These are phyloP conservation scores for Aphanocladium album DNA, from an alignment of 2,329 filamentous ascomycete genomes.

Conservation along the genomic window DNA sequence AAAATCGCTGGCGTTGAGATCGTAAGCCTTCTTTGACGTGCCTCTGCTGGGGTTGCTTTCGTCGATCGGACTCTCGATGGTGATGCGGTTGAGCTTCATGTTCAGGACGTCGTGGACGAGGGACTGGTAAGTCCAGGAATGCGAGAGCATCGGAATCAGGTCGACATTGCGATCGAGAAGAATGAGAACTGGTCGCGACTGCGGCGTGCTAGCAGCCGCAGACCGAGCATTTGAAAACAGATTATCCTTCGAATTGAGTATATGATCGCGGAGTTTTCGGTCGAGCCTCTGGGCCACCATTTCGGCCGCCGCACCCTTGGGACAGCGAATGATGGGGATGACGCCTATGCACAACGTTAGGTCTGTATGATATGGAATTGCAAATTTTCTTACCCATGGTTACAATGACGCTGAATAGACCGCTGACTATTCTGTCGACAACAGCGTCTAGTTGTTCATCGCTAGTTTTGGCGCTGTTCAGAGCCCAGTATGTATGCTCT, in stretches of 20 bases:
- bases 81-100: constrained; percentile 80
- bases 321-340: constrained; percentile 92
- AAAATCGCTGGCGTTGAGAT: constrained; percentile 84
- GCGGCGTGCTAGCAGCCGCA: constrained; percentile 54
- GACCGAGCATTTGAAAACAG: constrained; percentile 73
- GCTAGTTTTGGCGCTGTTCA: constrained; percentile 87
- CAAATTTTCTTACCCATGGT: constrained; percentile 69
- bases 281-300: constrained; percentile 93
- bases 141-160: constrained; percentile 95
- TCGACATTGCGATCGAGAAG: constrained; percentile 95
- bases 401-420: constrained; percentile 96
- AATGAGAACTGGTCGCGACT: constrained; percentile 81
- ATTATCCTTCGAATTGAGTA: constrained; percentile 96
- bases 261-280: constrained; percentile 90
- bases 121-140: constrained; percentile 79
- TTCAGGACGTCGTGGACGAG: constrained; percentile 63
- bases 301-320: constrained; percentile 87
- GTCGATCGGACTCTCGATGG: constrained; percentile 77
- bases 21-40: constrained; percentile 81
- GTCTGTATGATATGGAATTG: background rate
- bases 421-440: constrained; percentile 88
- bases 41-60: constrained; percentile 70
- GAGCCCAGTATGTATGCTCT: constrained; percentile 85
- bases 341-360: constrained; percentile 50
- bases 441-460: constrained; percentile 85